phyloP scores from a whole-genome alignment of 1,284 basidiomycete genomes.

The Tremellales sp. region DNA sequence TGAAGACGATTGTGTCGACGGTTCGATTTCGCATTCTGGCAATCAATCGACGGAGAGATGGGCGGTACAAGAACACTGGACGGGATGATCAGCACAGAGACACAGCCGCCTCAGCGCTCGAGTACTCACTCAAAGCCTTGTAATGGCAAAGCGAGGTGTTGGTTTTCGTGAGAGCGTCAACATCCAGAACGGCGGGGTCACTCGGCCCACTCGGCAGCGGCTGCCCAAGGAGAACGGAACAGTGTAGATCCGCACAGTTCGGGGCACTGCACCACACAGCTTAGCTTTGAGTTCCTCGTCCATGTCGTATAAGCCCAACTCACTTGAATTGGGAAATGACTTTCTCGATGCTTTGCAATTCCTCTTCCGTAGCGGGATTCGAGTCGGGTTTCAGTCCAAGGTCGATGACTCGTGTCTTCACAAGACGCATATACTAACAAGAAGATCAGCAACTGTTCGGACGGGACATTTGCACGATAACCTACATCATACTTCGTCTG shows the following conservation, averaged over 20 bases:
- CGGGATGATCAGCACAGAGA: not conserved
- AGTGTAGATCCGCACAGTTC: constrained; percentile 22
- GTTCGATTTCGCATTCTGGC: constrained; percentile 21
- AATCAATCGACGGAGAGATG: constrained; percentile 35
- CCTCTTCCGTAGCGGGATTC: constrained; percentile 25
- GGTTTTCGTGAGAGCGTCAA: constrained; percentile 12
- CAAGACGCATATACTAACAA: constrained; percentile 27
- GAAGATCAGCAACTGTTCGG: not conserved
- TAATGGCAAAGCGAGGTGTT: constrained; percentile 37
- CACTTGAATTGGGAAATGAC: constrained; percentile 36
- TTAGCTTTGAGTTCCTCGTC: no score
- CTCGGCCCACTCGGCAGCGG: constrained; percentile 19
- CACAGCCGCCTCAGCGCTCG: not conserved
- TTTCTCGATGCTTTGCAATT: constrained; percentile 24
- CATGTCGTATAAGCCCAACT: no score
- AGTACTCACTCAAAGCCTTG: constrained; percentile 33
- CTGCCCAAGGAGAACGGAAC: constrained; percentile 27
- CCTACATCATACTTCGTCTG: constrained; percentile 32
- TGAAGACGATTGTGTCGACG: constrained; percentile 16
- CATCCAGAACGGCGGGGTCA: constrained; percentile 18
- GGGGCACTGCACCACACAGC: not conserved
- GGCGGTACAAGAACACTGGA: constrained; percentile 38
- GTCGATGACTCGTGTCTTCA: constrained; percentile 33
- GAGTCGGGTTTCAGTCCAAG: constrained; percentile 37
- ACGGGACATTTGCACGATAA: not conserved